Conservation (phyloP, 805 yeast species). For the Starmerella tilneyi region DNA sequence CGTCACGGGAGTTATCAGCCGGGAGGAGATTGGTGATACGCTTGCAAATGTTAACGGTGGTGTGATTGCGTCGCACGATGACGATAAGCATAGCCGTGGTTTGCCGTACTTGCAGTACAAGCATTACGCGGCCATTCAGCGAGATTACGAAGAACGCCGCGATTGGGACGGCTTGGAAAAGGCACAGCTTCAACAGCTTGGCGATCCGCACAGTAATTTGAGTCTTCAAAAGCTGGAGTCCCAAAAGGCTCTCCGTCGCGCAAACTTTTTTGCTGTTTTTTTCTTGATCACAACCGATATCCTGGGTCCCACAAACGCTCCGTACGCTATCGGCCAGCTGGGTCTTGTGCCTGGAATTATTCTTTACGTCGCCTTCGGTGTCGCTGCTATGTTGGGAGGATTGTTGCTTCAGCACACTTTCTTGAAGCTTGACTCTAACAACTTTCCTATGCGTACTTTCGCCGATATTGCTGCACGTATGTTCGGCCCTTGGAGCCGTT, state of each 20-base stretch:
- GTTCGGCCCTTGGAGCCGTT: conserved; percentile 32
- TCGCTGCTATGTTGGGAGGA: conserved; percentile 38
- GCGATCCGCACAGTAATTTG: conserved; percentile 23
- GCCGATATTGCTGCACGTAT: conserved; percentile 37
- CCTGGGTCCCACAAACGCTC: conserved; percentile 40
- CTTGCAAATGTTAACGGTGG: conserved; percentile 14
- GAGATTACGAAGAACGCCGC: conserved; percentile 17
- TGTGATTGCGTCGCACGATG: conserved; percentile 17
- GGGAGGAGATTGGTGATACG: conserved; percentile 12
- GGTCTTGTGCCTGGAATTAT: conserved; percentile 41
- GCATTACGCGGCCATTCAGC: conserved; percentile 24
- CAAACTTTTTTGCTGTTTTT: conserved; percentile 30
- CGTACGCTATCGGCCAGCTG: conserved; percentile 37
- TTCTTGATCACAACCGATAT: conserved; percentile 42
- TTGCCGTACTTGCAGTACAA: conserved; percentile 20
- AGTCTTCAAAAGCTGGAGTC: conserved; percentile 20
- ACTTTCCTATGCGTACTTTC: conserved; percentile 38
- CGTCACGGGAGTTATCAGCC: conserved; percentile 13
- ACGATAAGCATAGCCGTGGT: conserved; percentile 18
- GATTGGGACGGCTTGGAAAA: conserved; percentile 22
- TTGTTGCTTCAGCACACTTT: conserved; percentile 33
- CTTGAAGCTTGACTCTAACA: conserved; percentile 35
- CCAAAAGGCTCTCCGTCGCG: conserved; percentile 20
- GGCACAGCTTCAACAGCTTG: conserved; percentile 15
- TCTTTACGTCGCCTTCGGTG: conserved; percentile 36